Percentiles rank a stretch among this genome's conserved stretches.
phyloP scores from a whole-genome alignment of 257 asterid genomes.

The Solanum ahanhuiri region DNA sequence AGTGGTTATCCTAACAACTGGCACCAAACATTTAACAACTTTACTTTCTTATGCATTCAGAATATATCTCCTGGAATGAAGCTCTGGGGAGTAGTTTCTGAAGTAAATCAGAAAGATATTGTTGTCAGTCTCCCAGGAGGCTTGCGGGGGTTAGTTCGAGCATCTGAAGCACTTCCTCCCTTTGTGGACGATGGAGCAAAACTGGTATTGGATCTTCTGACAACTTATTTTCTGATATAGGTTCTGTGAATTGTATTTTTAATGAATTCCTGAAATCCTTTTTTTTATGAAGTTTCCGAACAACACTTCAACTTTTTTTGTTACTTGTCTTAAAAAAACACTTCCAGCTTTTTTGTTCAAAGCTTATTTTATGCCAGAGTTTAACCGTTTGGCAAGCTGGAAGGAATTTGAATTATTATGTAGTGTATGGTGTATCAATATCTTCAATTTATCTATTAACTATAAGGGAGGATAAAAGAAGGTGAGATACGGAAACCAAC shows the following conservation, averaged over 20 bases:
- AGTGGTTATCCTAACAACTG: not conserved
- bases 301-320: not conserved
- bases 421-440: not conserved
- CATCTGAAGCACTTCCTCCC: conserved; percentile 77
- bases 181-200: conserved; percentile 21
- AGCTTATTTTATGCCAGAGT: not conserved
- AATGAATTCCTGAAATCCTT: not conserved
- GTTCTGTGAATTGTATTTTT: not conserved
- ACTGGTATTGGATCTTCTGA: conserved; percentile 24
- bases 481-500: not conserved
- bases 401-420: not conserved
- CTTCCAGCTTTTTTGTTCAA: not conserved
- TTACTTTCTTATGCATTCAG: conserved; percentile 27
- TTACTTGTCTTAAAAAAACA: no score
- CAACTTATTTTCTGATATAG: not conserved
- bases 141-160: conserved; percentile 81
- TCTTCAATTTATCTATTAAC: not conserved
- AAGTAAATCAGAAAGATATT: conserved; percentile 85
- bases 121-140: conserved; percentile 95
- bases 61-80: conserved; percentile 87
- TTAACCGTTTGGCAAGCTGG: not conserved
- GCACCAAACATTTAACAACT: not conserved
- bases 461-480: not conserved
- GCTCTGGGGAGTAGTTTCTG: conserved; percentile 93
- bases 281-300: not conserved